Conservation (phyloP, 139 green algal species). For the Tetradesmus obliquus region DNA sequence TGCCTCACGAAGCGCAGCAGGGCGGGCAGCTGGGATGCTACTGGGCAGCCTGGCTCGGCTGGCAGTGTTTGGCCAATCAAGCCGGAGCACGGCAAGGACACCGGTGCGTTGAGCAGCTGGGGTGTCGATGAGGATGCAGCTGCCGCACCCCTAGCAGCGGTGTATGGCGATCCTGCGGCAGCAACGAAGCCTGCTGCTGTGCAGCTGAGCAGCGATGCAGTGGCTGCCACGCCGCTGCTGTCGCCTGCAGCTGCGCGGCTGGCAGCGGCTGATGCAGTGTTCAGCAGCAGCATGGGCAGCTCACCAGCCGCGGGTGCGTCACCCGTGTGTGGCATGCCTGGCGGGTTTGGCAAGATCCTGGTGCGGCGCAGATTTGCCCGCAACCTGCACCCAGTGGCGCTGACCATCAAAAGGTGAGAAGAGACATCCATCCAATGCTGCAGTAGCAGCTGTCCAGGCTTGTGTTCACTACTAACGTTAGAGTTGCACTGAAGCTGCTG, state of each 20-base stretch:
- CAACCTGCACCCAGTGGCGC: constrained; percentile 3
- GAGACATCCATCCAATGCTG: not conserved
- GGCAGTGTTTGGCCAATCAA: not conserved
- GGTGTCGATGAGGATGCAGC: not conserved
- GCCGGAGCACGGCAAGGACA: not conserved
- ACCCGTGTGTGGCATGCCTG: not conserved
- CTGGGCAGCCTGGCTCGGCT: not conserved
- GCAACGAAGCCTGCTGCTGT: not conserved
- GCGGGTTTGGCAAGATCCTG: constrained; percentile 21
- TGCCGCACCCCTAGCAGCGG: not conserved
- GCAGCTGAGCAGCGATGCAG: not conserved
- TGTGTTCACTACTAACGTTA: too few species aligned
- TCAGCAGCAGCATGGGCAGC: not conserved
- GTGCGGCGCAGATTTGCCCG: constrained; percentile 41
- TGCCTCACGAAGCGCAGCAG: not conserved
- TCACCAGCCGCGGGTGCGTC: not conserved
- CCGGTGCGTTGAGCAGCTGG: not conserved
- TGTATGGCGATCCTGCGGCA: not conserved
- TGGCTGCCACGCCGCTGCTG: not conserved
- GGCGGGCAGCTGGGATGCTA: not conserved
- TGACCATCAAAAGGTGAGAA: not conserved
- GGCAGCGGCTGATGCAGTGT: not conserved
- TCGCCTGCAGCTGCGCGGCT: constrained; percentile 15
- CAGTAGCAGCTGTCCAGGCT: too few species aligned
- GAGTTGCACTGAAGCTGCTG: not conserved